phyloP scores from a whole-genome alignment of 2,329 filamentous ascomycete species.

The Penicillium sp. region DNA sequence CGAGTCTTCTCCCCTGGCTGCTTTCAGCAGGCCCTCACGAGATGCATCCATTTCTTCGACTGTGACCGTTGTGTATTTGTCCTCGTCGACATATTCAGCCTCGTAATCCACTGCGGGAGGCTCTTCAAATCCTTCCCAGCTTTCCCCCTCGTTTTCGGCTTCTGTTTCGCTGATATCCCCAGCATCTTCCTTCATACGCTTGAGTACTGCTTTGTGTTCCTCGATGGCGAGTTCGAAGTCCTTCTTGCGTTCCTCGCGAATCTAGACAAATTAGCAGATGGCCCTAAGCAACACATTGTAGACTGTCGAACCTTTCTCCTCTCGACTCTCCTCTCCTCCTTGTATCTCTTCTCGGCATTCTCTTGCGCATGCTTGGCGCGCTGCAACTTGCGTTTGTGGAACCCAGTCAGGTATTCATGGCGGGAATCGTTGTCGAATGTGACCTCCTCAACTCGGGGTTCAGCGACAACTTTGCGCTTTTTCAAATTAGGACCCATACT shows the following conservation, averaged over 20 bases:
- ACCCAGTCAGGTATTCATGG: slow-evolving; percentile 87
- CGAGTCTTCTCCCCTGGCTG: slow-evolving; percentile 36
- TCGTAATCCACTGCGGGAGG: slow-evolving; percentile 68
- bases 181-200: slow-evolving; percentile 53
- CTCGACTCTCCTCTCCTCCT: slow-evolving; percentile 70
- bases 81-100: slow-evolving; percentile 94
- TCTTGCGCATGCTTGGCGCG: slow-evolving; percentile 83
- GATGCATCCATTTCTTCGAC: slow-evolving; percentile 84
- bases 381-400: slow-evolving; percentile 91
- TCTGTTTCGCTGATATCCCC: slow-evolving; percentile 24
- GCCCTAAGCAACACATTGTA: not conserved
- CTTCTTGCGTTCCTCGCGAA: slow-evolving; percentile 77
- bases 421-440: slow-evolving; percentile 78
- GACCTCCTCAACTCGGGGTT: slow-evolving; percentile 69
- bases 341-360: slow-evolving; percentile 70
- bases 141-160: slow-evolving; percentile 50
- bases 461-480: slow-evolving; percentile 57
- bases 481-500: slow-evolving; percentile 60
- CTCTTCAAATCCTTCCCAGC: slow-evolving; percentile 64
- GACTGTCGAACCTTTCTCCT: slow-evolving; percentile 66
- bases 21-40: slow-evolving; percentile 67
- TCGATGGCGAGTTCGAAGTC: slow-evolving; percentile 81
- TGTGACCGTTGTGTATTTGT: slow-evolving; percentile 91
- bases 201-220: slow-evolving; percentile 69
- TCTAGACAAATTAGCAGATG: slow-evolving; percentile 49